Conservation (phyloP, 345 rosid genomes). For the Lepidium sativum region DNA sequence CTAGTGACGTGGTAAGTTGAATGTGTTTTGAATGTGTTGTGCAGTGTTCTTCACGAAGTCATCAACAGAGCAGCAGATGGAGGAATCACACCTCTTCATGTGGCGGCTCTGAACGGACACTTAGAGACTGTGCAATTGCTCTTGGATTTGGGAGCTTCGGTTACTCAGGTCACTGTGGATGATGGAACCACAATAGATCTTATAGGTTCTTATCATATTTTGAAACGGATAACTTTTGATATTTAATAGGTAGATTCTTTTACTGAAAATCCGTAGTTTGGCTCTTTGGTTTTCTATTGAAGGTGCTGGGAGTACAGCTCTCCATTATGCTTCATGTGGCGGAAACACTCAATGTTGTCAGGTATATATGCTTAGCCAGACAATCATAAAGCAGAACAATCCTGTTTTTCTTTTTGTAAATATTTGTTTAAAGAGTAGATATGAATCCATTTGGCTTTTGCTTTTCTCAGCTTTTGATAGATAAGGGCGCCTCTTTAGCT, state of each 20-base stretch:
- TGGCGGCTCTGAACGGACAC: conserved; percentile 92
- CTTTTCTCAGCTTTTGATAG: conserved; percentile 62
- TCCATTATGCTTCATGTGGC: conserved; percentile 98
- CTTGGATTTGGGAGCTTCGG: conserved; percentile 83
- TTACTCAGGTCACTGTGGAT: conserved; percentile 64
- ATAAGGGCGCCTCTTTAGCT: conserved; percentile 64
- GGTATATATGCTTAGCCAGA: conserved; percentile 35
- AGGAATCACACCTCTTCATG: conserved; percentile 87
- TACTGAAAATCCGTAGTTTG: neutral
- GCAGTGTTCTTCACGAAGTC: conserved; percentile 54
- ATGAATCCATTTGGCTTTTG: neutral
- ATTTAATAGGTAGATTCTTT: neutral
- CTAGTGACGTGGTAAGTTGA: neutral
- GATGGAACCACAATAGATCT: conserved; percentile 95
- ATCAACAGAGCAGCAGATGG: conserved; percentile 89
- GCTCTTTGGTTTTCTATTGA: conserved; percentile 16
- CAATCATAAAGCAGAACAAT: neutral
- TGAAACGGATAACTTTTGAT: neutral
- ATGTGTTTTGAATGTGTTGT: conserved; percentile 1
- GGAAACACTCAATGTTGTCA: conserved; percentile 90
- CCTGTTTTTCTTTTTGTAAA: neutral
- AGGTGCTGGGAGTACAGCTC: conserved; percentile 95
- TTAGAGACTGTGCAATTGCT: conserved; percentile 73
- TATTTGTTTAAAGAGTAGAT: neutral
- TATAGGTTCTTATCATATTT: conserved; percentile 42